A percentile compares a stretch with the other conserved stretches of the same genome.
Evolutionary conservation across 441 rosid species (phyloP).

Genomic region (Raphanus hybrid): DNA sequence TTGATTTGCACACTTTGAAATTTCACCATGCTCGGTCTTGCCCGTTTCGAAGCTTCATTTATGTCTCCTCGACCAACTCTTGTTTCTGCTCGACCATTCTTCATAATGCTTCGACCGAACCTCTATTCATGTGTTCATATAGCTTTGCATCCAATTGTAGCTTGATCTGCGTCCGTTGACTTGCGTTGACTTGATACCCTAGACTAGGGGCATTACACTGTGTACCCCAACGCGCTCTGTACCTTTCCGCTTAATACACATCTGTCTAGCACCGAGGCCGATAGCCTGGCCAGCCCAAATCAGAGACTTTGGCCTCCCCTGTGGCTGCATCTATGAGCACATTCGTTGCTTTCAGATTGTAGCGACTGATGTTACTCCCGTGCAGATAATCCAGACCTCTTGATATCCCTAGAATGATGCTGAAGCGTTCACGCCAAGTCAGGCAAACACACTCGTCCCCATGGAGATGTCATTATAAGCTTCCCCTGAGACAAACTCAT

Average conservation of each 20-base stretch:
- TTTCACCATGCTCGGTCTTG: neutral
- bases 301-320: slow-evolving; percentile 86
- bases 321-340: slow-evolving; percentile 65
- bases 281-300: slow-evolving; percentile 82
- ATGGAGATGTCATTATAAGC: slow-evolving; percentile 82
- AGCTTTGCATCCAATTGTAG: neutral
- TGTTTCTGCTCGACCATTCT: neutral
- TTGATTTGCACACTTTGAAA: neutral
- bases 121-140: neutral
- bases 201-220: slow-evolving; percentile 41
- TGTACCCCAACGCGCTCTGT: slow-evolving; percentile 95
- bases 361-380: slow-evolving; percentile 69
- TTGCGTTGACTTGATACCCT: neutral
- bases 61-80: no score
- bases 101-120: neutral
- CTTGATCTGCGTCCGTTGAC: neutral
- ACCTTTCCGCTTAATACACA: slow-evolving; percentile 94
- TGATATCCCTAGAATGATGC: slow-evolving; percentile 85
- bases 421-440: slow-evolving; percentile 86
- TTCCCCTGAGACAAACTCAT: slow-evolving; percentile 78
- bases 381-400: slow-evolving; percentile 88
- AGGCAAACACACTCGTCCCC: slow-evolving; percentile 54
- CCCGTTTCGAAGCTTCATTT: no score
- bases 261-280: slow-evolving; percentile 75
- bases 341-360: slow-evolving; percentile 84